Percentiles rank a stretch among this genome's conserved stretches.
These are phyloP conservation scores for Cercospora zeae-maydis DNA, from an alignment of 2,329 filamentous ascomycete species.

Conservation along the genomic window DNA sequence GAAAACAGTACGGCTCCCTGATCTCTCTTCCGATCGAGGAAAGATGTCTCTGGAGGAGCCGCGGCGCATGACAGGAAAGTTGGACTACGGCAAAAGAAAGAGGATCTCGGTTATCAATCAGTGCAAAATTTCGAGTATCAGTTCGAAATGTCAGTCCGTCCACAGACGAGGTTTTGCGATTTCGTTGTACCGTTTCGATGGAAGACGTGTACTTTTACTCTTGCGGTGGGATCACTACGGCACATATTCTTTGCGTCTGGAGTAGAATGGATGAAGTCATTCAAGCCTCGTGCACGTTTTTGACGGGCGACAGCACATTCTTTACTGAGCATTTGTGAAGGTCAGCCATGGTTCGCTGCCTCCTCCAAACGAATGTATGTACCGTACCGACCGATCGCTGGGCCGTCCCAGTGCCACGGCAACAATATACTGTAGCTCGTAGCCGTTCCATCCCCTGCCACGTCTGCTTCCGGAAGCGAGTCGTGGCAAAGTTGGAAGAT, in stretches of 20 bases:
- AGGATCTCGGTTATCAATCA: background rate
- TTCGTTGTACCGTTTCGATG: background rate
- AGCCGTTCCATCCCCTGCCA: background rate
- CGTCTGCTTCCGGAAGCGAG: background rate
- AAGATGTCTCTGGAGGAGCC: background rate
- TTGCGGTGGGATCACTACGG: no score
- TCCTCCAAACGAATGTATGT: background rate
- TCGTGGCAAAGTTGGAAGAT: background rate
- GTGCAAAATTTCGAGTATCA: background rate
- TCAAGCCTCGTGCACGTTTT: background rate
- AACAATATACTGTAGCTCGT: background rate
- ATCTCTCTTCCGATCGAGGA: background rate
- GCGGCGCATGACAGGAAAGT: background rate
- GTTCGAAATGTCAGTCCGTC: background rate
- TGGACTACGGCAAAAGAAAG: background rate
- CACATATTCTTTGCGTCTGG: no score
- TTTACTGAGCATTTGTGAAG: background rate
- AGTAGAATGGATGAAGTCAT: background rate
- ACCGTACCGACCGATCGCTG: background rate
- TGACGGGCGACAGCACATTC: background rate
- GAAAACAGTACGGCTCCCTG: background rate
- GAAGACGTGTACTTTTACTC: no score
- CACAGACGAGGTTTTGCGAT: background rate
- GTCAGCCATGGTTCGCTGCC: background rate
- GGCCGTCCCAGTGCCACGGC: background rate